A percentile compares a stretch with the other conserved stretches of the same genome.
Conservation (phyloP, 345 rosid genomes). For the Acer negundo region DNA sequence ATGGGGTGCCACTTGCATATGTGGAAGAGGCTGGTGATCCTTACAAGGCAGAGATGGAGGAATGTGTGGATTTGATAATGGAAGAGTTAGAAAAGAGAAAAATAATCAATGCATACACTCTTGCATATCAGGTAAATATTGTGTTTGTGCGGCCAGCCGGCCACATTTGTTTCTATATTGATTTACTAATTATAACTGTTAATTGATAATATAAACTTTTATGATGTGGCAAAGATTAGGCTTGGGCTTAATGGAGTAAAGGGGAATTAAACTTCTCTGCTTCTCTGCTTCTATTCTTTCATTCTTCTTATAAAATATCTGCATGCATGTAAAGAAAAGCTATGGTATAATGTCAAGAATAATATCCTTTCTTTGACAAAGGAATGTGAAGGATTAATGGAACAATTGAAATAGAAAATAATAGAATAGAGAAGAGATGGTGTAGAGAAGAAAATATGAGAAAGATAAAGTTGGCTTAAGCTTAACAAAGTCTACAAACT, state of each 20-base stretch:
- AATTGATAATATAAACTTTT: background rate
- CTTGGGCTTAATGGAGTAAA: conserved; percentile 4
- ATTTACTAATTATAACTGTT: conserved; percentile 2
- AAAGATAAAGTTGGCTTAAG: background rate
- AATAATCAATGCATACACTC: conserved; percentile 70
- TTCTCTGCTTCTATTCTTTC: background rate
- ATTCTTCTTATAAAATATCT: background rate
- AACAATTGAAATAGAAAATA: background rate
- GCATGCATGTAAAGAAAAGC: background rate
- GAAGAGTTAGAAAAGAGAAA: conserved; percentile 92
- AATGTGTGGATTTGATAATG: conserved; percentile 93
- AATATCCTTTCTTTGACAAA: background rate
- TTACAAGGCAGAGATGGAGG: conserved; percentile 99
- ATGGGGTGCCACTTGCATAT: conserved; percentile 98
- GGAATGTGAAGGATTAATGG: background rate
- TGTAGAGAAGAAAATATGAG: background rate
- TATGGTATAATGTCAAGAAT: background rate
- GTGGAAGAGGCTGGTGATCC: conserved; percentile 99
- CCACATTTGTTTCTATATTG: conserved; percentile 7
- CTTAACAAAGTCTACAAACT: background rate
- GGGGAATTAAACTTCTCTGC: background rate
- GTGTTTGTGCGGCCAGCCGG: background rate
- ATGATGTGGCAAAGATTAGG: background rate
- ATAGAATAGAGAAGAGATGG: background rate
- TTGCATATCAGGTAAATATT: conserved; percentile 86